Evolutionary conservation across 2,329 filamentous ascomycete genomes (phyloP), one percentile per base, ranked within the genome.

Genomic region (Pseudopithomyces maydicus): DNA sequence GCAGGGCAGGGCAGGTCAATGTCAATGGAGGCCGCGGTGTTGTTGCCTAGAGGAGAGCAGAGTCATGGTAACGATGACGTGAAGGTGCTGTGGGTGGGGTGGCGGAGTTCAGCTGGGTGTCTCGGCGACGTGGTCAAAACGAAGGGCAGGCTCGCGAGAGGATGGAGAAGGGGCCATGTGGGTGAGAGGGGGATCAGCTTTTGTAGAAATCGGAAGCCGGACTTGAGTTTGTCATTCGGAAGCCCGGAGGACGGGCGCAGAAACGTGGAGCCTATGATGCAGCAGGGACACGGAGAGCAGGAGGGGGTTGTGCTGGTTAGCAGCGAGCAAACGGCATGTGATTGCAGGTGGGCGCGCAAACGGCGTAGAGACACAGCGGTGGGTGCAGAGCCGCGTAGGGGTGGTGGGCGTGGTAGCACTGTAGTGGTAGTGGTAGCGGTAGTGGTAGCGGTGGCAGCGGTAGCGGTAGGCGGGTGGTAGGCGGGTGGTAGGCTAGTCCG

Each of bases 11-110:
- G n/a, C n/a, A n/a, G n/a, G n/a, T n/a, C n/a, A n/a, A n/a, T n/a
- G n/a, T 56, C 54, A 55, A 57, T 53, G 44, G 53, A 55, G 52
- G 51, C 53, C 29, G 57, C 51, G 52, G 63, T 56, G 61, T 66
- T 65, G 69, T 61, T 66, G 71, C 66, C 68, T 70, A 67, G 57
- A 63, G 55, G 60, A 52, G 59, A 51, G 53, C 57, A 59, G 62
- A 66, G 68, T 71, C 64, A 71, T 65, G 23, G 49, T 38, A 41
- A 42, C 57, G 61, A 69, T 71, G 71, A 73, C 69, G 70, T 68
- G 62, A 67, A 46, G 23, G 39, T 59, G 48, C 15, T n/a, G 48
- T 33, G 56, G 54, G 46, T 52, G 36, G 55, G 32, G 59, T 62
- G 60, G 59, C 60, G 59, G 65, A 54, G 63, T 60, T 62, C 44